Percentiles rank a stretch among this genome's conserved stretches.
phyloP scores from a whole-genome alignment of 2,329 filamentous ascomycete genomes.

The Claviceps africana region DNA sequence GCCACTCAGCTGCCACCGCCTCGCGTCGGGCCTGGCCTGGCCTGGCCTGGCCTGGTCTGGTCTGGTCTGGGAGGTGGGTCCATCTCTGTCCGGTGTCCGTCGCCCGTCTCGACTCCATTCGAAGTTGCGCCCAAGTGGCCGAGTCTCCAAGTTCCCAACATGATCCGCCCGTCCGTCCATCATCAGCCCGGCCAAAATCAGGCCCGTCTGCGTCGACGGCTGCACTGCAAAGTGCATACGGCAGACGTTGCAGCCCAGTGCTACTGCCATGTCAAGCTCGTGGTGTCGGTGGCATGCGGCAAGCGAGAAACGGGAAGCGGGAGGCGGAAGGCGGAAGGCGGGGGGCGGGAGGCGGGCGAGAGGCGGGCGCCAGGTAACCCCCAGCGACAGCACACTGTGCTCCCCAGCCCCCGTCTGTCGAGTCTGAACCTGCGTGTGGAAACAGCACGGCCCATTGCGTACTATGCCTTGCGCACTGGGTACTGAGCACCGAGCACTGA shows the following conservation, averaged over 20 bases:
- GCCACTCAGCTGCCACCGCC: too few relatives aligned
- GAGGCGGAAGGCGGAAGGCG: neutral
- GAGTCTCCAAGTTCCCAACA: neutral
- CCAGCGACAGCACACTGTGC: neutral
- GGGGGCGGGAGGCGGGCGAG: too few relatives aligned
- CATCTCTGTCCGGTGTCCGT: neutral
- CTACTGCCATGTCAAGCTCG: neutral
- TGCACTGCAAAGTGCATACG: neutral
- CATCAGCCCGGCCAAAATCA: neutral
- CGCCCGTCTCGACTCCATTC: too few relatives aligned
- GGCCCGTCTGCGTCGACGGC: neutral
- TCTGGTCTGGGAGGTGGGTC: too few relatives aligned
- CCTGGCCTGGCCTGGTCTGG: too few relatives aligned
- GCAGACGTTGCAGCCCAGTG: neutral
- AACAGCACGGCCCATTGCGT: too few relatives aligned
- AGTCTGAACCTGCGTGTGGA: too few relatives aligned
- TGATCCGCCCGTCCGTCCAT: neutral
- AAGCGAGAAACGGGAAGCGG: neutral
- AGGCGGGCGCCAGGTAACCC: neutral
- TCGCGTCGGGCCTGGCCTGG: too few relatives aligned
- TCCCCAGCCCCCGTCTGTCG: too few relatives aligned
- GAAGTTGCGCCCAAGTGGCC: slow-evolving; percentile 6
- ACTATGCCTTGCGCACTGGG: too few relatives aligned
- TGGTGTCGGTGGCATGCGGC: slow-evolving; percentile 6
- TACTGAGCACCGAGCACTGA: too few relatives aligned